Percentiles rank a stretch among this genome's conserved stretches.
These are phyloP conservation scores for Xylaria digitata DNA, from an alignment of 2,329 filamentous ascomycete species.

Conservation along the genomic window DNA sequence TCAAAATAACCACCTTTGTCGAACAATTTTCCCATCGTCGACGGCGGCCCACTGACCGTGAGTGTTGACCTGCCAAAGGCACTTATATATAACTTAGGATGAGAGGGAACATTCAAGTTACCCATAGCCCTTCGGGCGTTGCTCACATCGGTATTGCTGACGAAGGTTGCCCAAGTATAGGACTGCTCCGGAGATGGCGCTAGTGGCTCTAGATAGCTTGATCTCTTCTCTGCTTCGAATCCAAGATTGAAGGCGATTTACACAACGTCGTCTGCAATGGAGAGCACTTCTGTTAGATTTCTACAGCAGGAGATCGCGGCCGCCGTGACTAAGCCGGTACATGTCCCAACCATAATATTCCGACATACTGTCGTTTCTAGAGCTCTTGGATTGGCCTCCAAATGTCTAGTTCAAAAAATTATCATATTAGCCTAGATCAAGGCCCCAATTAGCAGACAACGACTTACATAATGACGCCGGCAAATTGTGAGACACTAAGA, in stretches of 20 bases:
- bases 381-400: constrained; percentile 38
- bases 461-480: constrained; percentile 22
- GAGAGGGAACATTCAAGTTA: constrained; percentile 1
- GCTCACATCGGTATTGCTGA: background rate
- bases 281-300: constrained; percentile 24
- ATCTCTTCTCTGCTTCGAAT: constrained; percentile 15
- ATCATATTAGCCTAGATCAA: background rate
- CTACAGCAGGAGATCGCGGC: constrained; percentile 25
- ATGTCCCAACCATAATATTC: constrained; percentile 14
- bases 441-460: background rate
- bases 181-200: background rate
- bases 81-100: constrained; percentile 17
- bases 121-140: constrained; percentile 3
- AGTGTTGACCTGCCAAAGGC: constrained; percentile 11
- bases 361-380: background rate
- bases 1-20: background rate
- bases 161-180: constrained; percentile 22
- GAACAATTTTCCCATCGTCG: background rate
- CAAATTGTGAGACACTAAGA: constrained; percentile 14
- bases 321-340: constrained; percentile 20
- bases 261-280: constrained; percentile 20
- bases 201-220: background rate
- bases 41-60: constrained; percentile 24
- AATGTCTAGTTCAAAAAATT: background rate
- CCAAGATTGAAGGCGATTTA: constrained; percentile 27